Evolutionary conservation across 2,329 filamentous ascomycete species (phyloP).

Genomic region (Aspergillus puulaauensis): DNA sequence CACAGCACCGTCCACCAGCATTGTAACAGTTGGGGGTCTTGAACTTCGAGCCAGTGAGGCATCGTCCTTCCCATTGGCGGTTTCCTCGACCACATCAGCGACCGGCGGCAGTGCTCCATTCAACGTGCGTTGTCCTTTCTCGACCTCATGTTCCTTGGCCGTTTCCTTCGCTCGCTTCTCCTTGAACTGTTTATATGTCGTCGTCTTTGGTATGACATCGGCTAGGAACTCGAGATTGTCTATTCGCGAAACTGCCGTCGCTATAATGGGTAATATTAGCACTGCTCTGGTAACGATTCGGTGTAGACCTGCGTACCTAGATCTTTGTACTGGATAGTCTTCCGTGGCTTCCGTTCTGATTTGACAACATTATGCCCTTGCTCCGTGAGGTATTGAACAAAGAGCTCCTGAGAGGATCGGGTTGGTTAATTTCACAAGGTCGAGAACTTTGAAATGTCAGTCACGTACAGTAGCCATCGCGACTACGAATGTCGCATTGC

Average conservation of each 20-base stretch:
- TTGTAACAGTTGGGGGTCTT: slow-evolving; percentile 44
- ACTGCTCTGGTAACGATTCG: background rate
- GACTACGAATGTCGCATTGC: slow-evolving; percentile 91
- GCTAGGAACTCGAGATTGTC: slow-evolving; percentile 94
- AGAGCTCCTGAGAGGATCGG: slow-evolving; percentile 69
- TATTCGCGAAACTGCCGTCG: slow-evolving; percentile 79
- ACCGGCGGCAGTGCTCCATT: slow-evolving; percentile 26
- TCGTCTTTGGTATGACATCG: slow-evolving; percentile 85
- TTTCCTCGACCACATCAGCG: slow-evolving; percentile 24
- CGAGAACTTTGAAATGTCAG: background rate
- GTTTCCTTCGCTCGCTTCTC: slow-evolving; percentile 52
- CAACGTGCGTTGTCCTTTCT: slow-evolving; percentile 41
- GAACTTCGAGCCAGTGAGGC: slow-evolving; percentile 24
- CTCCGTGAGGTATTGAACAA: slow-evolving; percentile 85
- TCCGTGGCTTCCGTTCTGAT: slow-evolving; percentile 83
- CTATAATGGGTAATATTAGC: slow-evolving; percentile 44
- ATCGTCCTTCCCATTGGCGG: slow-evolving; percentile 19
- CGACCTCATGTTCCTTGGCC: slow-evolving; percentile 28
- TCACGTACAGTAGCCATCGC: slow-evolving; percentile 75
- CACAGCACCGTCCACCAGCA: slow-evolving; percentile 55
- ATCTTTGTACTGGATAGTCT: slow-evolving; percentile 95
- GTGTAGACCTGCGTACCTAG: slow-evolving; percentile 55
- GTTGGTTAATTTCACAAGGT: background rate
- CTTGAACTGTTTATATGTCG: slow-evolving; percentile 77
- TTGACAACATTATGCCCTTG: slow-evolving; percentile 87